Evolutionary conservation across 2,329 filamentous ascomycete species (phyloP).

Genomic region (Tricladium varicosporioides): DNA sequence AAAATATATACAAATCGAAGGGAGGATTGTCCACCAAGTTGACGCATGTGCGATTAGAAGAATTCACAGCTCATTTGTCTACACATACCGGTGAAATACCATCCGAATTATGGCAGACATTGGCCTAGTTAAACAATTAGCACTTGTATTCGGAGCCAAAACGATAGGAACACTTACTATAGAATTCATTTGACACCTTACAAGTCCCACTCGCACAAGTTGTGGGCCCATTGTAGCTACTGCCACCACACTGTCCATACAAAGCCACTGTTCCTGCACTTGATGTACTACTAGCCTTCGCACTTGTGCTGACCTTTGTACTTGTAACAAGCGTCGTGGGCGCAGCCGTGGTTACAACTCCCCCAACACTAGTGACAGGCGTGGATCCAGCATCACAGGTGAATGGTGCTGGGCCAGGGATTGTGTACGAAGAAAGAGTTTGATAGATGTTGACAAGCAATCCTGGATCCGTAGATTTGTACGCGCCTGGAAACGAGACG

Average conservation of each 20-base stretch:
- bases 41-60: too few relatives aligned
- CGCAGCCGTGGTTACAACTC: not conserved
- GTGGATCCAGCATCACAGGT: slow-evolving; percentile 12
- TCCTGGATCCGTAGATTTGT: slow-evolving; percentile 45
- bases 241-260: slow-evolving; percentile 25
- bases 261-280: not conserved
- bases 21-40: too few relatives aligned
- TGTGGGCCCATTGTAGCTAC: slow-evolving; percentile 19
- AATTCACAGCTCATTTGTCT: too few relatives aligned
- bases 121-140: not conserved
- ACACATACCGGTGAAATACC: too few relatives aligned
- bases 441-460: slow-evolving; percentile 46
- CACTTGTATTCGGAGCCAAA: not conserved
- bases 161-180: slow-evolving; percentile 6
- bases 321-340: slow-evolving; percentile 5
- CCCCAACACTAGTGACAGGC: not conserved
- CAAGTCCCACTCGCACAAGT: slow-evolving; percentile 21
- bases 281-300: not conserved
- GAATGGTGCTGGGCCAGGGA: slow-evolving; percentile 40
- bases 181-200: slow-evolving; percentile 17
- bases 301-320: not conserved
- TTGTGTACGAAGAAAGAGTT: slow-evolving; percentile 36
- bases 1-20: too few relatives aligned
- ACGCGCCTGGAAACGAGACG: slow-evolving; percentile 47
- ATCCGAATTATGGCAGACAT: not conserved